Evolutionary conservation across 2,329 filamentous ascomycete genomes (phyloP), one percentile per base, ranked within the genome.

Genomic region (Huntiella savannae): DNA sequence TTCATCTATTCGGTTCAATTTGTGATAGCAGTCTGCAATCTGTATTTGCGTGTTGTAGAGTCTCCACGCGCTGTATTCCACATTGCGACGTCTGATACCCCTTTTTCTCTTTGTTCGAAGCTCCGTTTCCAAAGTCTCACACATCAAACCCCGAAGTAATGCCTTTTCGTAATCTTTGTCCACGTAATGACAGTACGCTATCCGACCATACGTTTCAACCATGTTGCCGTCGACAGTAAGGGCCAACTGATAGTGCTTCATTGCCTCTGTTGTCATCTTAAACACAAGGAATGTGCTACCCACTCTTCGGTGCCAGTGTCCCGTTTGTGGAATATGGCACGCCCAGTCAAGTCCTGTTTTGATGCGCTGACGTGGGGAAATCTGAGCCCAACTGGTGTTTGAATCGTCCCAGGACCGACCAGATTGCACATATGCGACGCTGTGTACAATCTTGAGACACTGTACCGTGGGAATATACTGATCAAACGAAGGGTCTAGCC

Each of bases 371-470:
- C 58, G 53, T 19, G 63, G 48, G 1, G 60, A 51, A 2, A 61
- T 56, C 0, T 61, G 60, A 0, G 57, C 53, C 62, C 63, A 65
- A 49, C 62, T 57, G 2, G 50, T 51, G 13, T 59, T 58, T 4
- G 58, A 59, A 35, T 62, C 58, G 0, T 57, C 57, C 60, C 60
- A 64, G 0, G 58, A 60, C 45, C 58, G 54, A 2, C 61, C 63
- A 1, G 58, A 56, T 11, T 64, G 56, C 54, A 64, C 59, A 2
- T 60, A 60, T 4, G 63, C 60, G 28, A 64, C 56, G 37, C 57
- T 60, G 47, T 65, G 63, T 3, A 65, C 63, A 34, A 65, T 63
- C 46, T 63, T 61, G 50, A 65, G 64, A 51, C 63, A 65, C 47
- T 64, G 62, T 0, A 61, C 52, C 0, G 63, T 63, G 4, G 63